Percentiles rank a stretch among this genome's conserved stretches.
phyloP scores from a whole-genome alignment of 257 asterid species.

The Forsythia suspensa region DNA sequence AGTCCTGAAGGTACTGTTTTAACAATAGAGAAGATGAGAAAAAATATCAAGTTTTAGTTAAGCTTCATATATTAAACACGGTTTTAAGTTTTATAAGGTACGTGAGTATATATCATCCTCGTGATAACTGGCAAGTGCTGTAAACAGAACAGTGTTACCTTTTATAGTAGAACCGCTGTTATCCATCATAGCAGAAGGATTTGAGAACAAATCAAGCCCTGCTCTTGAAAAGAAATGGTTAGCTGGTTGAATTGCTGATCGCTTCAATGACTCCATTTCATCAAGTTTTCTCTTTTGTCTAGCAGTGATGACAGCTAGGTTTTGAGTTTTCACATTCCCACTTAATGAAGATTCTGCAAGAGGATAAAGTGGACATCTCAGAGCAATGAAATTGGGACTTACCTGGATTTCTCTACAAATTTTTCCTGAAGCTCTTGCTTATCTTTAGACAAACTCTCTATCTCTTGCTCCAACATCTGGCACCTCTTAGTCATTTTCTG shows the following conservation, averaged over 20 bases:
- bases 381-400: slow-evolving; percentile 14
- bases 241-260: slow-evolving; percentile 76
- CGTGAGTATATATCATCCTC: background rate
- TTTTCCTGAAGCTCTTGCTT: slow-evolving; percentile 90
- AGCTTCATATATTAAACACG: too few species aligned
- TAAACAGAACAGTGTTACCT: slow-evolving; percentile 51
- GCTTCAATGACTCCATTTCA: slow-evolving; percentile 71
- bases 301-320: slow-evolving; percentile 25
- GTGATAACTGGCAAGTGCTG: background rate
- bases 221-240: slow-evolving; percentile 57
- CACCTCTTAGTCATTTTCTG: slow-evolving; percentile 80
- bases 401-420: slow-evolving; percentile 91
- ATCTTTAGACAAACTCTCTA: slow-evolving; percentile 72
- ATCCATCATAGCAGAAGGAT: slow-evolving; percentile 59
- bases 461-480: slow-evolving; percentile 87
- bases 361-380: too few species aligned
- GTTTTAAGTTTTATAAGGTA: too few species aligned
- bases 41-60: too few species aligned
- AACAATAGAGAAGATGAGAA: too few species aligned
- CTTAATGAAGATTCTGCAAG: background rate
- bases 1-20: too few species aligned
- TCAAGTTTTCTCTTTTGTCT: slow-evolving; percentile 97
- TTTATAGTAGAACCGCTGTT: slow-evolving; percentile 60
- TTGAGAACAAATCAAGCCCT: slow-evolving; percentile 76
- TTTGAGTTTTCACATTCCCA: slow-evolving; percentile 22